A percentile compares a stretch with the other conserved stretches of the same genome.
phyloP scores from a whole-genome alignment of 2,329 filamentous ascomycete genomes.

The Xylariales sp. region DNA sequence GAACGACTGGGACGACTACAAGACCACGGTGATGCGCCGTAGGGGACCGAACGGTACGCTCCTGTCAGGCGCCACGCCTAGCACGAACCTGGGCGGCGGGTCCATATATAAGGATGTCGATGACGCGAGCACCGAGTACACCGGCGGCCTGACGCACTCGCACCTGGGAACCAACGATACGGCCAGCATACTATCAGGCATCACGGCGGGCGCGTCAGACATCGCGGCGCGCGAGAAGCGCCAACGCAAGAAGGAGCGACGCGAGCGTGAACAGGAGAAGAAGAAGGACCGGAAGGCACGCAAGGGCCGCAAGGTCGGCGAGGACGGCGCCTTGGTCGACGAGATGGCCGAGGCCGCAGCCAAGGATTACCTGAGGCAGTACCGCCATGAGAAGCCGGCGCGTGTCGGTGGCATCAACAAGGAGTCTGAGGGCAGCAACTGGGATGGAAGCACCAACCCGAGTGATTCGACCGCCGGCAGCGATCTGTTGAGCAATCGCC shows the following conservation, averaged over 20 bases:
- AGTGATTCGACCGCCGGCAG: constrained; percentile 59
- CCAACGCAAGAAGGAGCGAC: constrained; percentile 46
- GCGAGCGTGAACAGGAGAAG: constrained; percentile 42
- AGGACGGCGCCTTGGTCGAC: constrained; percentile 60
- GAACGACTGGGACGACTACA: constrained; percentile 97
- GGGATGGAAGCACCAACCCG: constrained; percentile 69
- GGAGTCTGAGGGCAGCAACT: constrained; percentile 70
- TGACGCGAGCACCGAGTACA: constrained; percentile 37
- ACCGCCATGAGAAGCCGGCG: constrained; percentile 81
- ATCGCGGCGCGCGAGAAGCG: constrained; percentile 51
- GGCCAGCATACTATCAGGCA: constrained; percentile 47
- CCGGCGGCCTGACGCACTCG: constrained; percentile 27
- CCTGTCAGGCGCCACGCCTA: constrained; percentile 74
- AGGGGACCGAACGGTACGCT: constrained; percentile 86
- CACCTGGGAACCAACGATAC: constrained; percentile 37
- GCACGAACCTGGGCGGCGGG: constrained; percentile 81
- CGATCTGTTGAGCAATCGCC: constrained; percentile 55
- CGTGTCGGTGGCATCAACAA: constrained; percentile 87
- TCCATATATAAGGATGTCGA: constrained; percentile 75
- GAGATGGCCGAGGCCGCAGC: constrained; percentile 59
- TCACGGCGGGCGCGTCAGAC: constrained; percentile 55
- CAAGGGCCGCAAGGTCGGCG: constrained; percentile 41
- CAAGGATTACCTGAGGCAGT: constrained; percentile 68
- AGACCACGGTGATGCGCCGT: constrained; percentile 83
- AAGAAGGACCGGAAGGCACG: constrained; percentile 28